Evolutionary conservation across 208 protist species (phyloP).

Genomic region (Trichomonas gallinae): DNA sequence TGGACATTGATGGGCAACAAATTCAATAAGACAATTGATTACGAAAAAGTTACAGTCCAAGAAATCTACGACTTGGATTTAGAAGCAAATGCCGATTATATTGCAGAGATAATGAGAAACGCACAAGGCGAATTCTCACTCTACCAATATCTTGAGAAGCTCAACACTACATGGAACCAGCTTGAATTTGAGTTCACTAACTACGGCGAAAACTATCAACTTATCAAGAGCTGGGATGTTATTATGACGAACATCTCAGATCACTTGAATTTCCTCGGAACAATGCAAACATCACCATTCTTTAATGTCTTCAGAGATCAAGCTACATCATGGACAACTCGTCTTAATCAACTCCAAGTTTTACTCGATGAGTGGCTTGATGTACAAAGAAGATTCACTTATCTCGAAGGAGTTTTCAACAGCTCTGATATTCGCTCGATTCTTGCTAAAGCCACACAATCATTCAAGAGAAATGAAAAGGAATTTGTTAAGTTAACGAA

Average conservation of each 20-base stretch:
- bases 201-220: neutral
- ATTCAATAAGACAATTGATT: neutral
- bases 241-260: neutral
- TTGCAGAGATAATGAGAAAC: neutral
- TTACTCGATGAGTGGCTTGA: conserved; percentile 21
- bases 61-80: neutral
- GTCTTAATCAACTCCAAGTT: neutral
- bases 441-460: neutral
- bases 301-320: neutral
- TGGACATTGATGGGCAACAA: neutral
- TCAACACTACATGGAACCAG: neutral
- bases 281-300: conserved; percentile 24
- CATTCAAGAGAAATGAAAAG: neutral
- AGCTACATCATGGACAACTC: neutral
- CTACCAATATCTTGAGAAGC: neutral
- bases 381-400: conserved; percentile 20
- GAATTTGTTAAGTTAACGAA: neutral
- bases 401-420: conserved; percentile 16
- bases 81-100: neutral
- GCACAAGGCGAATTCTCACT: conserved; percentile 12
- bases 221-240: conserved; percentile 2
- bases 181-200: neutral
- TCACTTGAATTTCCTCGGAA: neutral
- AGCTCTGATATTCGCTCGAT: neutral
- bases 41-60: neutral